Base-by-base conservation (phyloP, 2,329 filamentous ascomycete genomes). In the Clonostachys chloroleuca region DNA sequence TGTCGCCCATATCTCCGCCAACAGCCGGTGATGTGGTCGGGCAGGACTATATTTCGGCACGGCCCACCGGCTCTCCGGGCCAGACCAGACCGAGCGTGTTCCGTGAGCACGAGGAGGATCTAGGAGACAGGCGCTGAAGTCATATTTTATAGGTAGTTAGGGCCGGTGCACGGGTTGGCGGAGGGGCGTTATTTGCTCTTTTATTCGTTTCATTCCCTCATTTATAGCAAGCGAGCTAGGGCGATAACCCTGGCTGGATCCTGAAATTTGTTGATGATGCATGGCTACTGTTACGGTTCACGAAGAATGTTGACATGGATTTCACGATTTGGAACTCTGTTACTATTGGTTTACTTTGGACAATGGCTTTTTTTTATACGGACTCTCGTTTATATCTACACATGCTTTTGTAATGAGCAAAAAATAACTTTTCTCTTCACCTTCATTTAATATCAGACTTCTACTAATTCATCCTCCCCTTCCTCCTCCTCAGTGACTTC, bases 401-500 rank as follows among this genome's bases (percentile, higher is more conserved):
- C n/a, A 40, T 40, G 37, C n/a, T n/a, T 40, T 40, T 40, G 37
- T n/a, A n/a, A 18, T 40, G 17, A 40, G n/a, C 17, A n/a, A 40
- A 40, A 40, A 40, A n/a, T 34, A 41, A 41, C 36, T 46, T 49
- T 37, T 46, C 16, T 34, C n/a, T 47, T 44, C 34, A 10, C 24
- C 20, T 40, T 34, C 14, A 35, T 14, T 24, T 18, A 18, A 14
- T 47, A 37, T 43, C 47, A 80, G 3, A 83, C 76, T 54, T 81
- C 77, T 0, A 80, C 69, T 44, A 83, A 69, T 52, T 72, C 67
- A 36, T 80, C 72, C 14, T 82, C 24, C 10, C 24, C 24, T 30
- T 30, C 78, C 6, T 80, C 76, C 40, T 75, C 70, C 2, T 68
- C 74, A 12, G 67, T 62, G 10, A 70, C 48, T 52, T 77, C 75